phyloP scores from a whole-genome alignment of 2,329 filamentous ascomycete genomes.

The Cordyceps cicadae region DNA sequence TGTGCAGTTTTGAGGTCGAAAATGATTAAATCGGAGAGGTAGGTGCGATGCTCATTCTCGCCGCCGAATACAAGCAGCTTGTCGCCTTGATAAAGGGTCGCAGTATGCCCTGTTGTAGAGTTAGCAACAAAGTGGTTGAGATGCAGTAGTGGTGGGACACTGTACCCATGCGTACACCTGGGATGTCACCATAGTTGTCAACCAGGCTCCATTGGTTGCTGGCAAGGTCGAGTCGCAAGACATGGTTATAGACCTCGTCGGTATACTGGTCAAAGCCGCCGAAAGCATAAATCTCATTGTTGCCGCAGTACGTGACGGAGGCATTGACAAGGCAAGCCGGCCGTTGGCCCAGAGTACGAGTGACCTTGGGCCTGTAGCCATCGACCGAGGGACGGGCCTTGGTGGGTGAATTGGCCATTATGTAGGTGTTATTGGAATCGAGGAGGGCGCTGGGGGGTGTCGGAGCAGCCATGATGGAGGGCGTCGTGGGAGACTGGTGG shows the following conservation, averaged over 20 bases:
- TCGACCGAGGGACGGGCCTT: slow-evolving; percentile 59
- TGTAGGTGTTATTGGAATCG: slow-evolving; percentile 69
- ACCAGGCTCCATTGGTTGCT: slow-evolving; percentile 91
- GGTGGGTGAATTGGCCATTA: slow-evolving; percentile 80
- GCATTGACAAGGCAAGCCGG: slow-evolving; percentile 96
- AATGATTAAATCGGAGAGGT: slow-evolving; percentile 90
- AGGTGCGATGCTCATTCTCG: slow-evolving; percentile 94
- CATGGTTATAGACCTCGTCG: slow-evolving; percentile 98
- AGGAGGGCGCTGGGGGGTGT: slow-evolving; percentile 25
- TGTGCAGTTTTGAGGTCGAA: slow-evolving; percentile 91
- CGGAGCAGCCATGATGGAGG: slow-evolving; percentile 18
- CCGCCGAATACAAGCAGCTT: slow-evolving; percentile 97
- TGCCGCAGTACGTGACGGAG: slow-evolving; percentile 96
- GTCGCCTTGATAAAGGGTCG: slow-evolving; percentile 84
- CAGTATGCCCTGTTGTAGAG: slow-evolving; percentile 68
- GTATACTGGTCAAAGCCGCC: slow-evolving; percentile 98
- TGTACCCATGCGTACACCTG: slow-evolving; percentile 90
- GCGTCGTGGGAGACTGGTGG: slow-evolving; percentile 21
- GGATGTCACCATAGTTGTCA: slow-evolving; percentile 97
- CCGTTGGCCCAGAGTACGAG: slow-evolving; percentile 66
- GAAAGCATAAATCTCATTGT: slow-evolving; percentile 96
- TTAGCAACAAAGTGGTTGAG: slow-evolving; percentile 11
- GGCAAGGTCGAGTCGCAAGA: slow-evolving; percentile 76
- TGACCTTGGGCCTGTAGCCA: slow-evolving; percentile 77
- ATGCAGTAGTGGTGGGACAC: neutral